phyloP scores from a whole-genome alignment of 2,329 filamentous ascomycete species.

The Pseudogymnoascus sp. region DNA sequence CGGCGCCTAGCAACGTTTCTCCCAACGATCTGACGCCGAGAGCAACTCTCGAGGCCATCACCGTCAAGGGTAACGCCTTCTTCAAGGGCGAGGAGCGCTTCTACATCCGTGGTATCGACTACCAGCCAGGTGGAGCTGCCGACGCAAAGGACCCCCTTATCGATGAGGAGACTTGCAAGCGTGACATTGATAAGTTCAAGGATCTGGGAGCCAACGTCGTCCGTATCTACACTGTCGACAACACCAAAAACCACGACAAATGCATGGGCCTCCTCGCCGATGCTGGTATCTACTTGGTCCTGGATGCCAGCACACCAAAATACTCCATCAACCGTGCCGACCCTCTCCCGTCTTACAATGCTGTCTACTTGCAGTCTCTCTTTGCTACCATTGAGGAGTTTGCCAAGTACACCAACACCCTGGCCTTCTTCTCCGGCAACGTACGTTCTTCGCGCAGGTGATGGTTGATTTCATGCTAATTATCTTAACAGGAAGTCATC shows the following conservation, averaged over 20 bases:
- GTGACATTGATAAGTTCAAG: constrained; percentile 74
- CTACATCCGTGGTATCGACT: constrained; percentile 90
- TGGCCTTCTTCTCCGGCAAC: constrained; percentile 98
- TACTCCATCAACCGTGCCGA: constrained; percentile 77
- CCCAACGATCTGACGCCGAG: not conserved
- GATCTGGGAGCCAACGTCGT: constrained; percentile 84
- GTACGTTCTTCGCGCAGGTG: not conserved
- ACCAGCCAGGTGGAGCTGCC: constrained; percentile 67
- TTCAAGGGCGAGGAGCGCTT: constrained; percentile 36
- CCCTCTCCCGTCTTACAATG: constrained; percentile 60
- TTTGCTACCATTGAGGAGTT: constrained; percentile 74
- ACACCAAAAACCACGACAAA: constrained; percentile 64
- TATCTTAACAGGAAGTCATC: constrained; percentile 58
- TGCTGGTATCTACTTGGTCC: constrained; percentile 90
- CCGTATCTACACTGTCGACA: constrained; percentile 89
- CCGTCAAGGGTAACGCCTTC: constrained; percentile 5
- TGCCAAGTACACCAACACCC: constrained; percentile 75
- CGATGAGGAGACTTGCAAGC: constrained; percentile 60
- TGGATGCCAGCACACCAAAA: constrained; percentile 75
- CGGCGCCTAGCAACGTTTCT: not conserved
- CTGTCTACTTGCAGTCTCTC: constrained; percentile 71
- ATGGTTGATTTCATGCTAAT: not conserved
- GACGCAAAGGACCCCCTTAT: constrained; percentile 69
- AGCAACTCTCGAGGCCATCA: not conserved
- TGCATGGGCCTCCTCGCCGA: constrained; percentile 80